phyloP scores from a whole-genome alignment of 306 rosid genomes.

The Vicia villosa region DNA sequence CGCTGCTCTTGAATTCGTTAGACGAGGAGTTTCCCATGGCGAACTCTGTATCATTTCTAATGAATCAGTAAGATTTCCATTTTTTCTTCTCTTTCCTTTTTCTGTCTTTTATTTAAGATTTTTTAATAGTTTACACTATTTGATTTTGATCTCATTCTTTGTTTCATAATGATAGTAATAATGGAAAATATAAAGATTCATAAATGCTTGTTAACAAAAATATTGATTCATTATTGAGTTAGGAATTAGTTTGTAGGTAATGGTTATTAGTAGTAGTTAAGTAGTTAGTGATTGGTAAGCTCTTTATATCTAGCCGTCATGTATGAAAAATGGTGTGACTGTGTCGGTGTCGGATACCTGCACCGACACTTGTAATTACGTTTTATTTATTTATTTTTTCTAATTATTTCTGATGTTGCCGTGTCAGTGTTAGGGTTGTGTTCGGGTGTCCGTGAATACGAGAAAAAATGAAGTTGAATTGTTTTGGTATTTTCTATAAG shows the following conservation, averaged over 20 bases:
- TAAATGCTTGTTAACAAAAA: background rate
- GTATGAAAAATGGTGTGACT: too few relatives aligned
- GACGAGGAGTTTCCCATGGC: constrained; percentile 73
- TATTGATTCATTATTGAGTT: background rate
- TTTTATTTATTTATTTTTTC: too few relatives aligned
- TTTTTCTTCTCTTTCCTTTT: background rate
- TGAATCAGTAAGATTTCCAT: constrained; percentile 61
- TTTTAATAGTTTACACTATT: background rate
- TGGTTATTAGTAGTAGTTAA: background rate
- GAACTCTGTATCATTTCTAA: constrained; percentile 98
- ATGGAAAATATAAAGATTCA: background rate
- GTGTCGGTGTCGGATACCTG: too few relatives aligned
- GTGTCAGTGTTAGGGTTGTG: too few relatives aligned
- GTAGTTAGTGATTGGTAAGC: background rate
- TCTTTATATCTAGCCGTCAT: too few relatives aligned
- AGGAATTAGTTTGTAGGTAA: background rate
- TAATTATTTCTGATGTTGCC: too few relatives aligned
- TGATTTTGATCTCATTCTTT: background rate
- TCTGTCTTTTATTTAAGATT: background rate
- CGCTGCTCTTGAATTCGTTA: constrained; percentile 91
- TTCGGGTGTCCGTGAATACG: too few relatives aligned
- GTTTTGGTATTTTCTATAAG: too few relatives aligned
- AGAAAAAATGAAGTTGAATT: too few relatives aligned
- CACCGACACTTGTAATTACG: too few relatives aligned
- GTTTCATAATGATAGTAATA: background rate